Evolutionary conservation across 2,329 filamentous ascomycete species (phyloP), one percentile per base, ranked within the genome.

Genomic region (Pseudogymnoascus sp.): DNA sequence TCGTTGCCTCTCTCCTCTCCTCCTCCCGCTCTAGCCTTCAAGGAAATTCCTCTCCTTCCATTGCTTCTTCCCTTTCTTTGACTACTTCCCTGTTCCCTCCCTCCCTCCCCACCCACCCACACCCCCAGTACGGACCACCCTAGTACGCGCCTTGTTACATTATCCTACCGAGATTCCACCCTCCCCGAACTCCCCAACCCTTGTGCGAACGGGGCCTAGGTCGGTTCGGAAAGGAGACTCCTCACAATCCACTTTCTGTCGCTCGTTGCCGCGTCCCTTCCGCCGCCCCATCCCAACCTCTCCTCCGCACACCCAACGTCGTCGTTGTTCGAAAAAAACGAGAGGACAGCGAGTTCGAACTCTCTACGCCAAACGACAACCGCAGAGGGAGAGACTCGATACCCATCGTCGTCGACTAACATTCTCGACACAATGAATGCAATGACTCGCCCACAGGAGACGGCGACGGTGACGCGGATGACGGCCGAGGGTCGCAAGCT

Each of bases 401-500:
- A 25, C 44, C 14, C 12, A 50, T 28, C 23, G 44, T 50, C 23
- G 44, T 50, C 44, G 44, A 50, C 44, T 28, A 50, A 25, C 44
- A 25, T n/a, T n/a, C 44, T 50, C 44, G 23, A n/a, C 23, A 28
- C 42, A 46, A 46, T 46, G 42, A 46, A 14, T 18, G 2, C 16
- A 3, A 5, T 11, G 36, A 38, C 4, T 28, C 44, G 23, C 16
- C 44, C 14, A 12, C 21, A n/a, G 6, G 44, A 50, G 8, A 8
- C 14, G 23, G 44, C 23, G 1, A 59, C 28, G 53, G 28, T 63
- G 25, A 37, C 69, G 64, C 73, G 80, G 60, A 70, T 83, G 62
- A 96, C 91, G 44, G 86, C 86, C 70, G 87, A 89, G 70, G 90
- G 90, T 66, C 86, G 90, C 69, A 86, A 82, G 67, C 83, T 97